Base-by-base conservation (phyloP, 2,329 filamentous ascomycete species). In the Phialophora tarda region DNA sequence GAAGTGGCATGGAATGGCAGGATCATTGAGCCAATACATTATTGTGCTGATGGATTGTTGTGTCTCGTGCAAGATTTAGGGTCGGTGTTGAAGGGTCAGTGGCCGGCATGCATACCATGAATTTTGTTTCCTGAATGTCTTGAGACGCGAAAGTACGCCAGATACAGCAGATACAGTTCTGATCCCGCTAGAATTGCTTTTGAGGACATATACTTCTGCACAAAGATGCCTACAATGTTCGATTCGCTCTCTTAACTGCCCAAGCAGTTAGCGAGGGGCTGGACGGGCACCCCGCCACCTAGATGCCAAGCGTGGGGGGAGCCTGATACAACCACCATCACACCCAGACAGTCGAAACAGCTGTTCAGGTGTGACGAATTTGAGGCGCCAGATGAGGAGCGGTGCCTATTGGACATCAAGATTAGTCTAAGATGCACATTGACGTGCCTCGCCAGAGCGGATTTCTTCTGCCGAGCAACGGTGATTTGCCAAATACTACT, bases 1-100 rank as follows among this genome's bases (percentile, higher is more conserved):
- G 34, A 55, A 30, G 34, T 50, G 26, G 55, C 41, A 55, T 59
- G 24, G 62, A 51, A 51, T 21, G 23, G 23, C 54, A 51, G 21
- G 26, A 17, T 28, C 26, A 53, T 24, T 12, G 23, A 53, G 48
- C 38, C 38, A 44, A 44, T 44, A 44, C 38, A 44, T n/a, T n/a
- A 21, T 5, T n/a, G 38, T n/a, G 38, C 38, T 44, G 38, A n/a
- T 7, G 38, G 38, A 44, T 44, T n/a, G 38, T n/a, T n/a, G 38
- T 8, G 38, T 44, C 38, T 44, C 17, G 17, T 44, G 17, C 38
- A 21, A 44, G 38, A 44, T 8, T n/a, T 44, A 44, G 5, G 38
- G 38, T 44, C 5, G 7, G 14, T 7, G 38, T 44, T n/a, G 14
- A 44, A 44, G 38, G 38, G 14, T 17, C 38, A 44, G 38, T 8